Base-by-base conservation (phyloP, 2,329 filamentous ascomycete genomes). In the Grosmannia huntii region DNA sequence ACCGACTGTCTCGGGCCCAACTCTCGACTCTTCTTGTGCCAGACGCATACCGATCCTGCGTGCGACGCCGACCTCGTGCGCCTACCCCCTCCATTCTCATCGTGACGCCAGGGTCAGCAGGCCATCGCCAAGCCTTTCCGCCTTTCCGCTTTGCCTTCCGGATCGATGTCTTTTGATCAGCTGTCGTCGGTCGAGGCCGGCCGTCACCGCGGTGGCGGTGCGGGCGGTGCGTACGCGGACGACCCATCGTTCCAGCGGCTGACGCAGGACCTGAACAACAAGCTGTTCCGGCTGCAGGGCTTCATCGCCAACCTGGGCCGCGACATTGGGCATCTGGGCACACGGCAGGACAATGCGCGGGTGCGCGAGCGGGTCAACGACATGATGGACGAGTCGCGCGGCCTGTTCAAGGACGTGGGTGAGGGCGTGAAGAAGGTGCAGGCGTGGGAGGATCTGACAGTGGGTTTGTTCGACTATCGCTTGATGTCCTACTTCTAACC, bases 401-500 rank as follows among this genome's bases (percentile, higher is more conserved):
- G 86, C 59, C 82, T 86, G 59, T 97, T 96, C 77, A 91, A 92
- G 72, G 87, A 94, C 58, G 87, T 95, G 61, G 94, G 90, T 64
- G 91, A 97, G 67, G 90, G 90, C 6, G 80, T 99, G 63, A 97
- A 97, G 83, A 90, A 87, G 72, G 82, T 96, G 53, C 88, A 95
- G 70, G 81, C 81, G 48, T 97, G 82, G 90, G 89, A 84, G 68
- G 90, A 92, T 67, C 84, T 90, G 56, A 89, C 85, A 68, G 87
- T 90, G 78, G 64, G 81, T 57, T 44, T 9, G 25, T 31, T 16
- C 21, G 1, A n/a, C 19, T 23, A 4, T 23, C n/a, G 41, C 9
- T 25, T 21, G 14, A 3, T 21, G 4, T 4, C 2, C 10, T n/a
- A 4, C 19, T 12, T 31, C 16, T 4, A 28, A 2, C 4, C 5